Evolutionary conservation across 306 rosid species (phyloP).

Genomic region (Trifolium dubium): DNA sequence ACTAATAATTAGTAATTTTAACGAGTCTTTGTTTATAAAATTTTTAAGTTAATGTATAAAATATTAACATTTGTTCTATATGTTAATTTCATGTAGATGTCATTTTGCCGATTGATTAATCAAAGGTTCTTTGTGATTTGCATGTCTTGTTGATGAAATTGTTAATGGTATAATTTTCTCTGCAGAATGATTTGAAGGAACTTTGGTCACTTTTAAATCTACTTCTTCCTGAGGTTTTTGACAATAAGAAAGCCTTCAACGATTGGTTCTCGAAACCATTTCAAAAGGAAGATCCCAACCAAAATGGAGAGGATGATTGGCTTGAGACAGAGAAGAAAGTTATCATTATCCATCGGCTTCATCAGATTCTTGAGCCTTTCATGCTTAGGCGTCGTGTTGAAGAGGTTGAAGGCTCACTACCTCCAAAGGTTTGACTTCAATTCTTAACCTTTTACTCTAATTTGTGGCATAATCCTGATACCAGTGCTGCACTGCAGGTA

Average conservation of each 20-base stretch:
- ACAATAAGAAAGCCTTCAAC: conserved; percentile 93
- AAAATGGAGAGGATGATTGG: conserved; percentile 92
- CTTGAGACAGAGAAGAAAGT: conserved; percentile 98
- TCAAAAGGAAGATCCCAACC: conserved; percentile 86
- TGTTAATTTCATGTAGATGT: conserved; percentile 19
- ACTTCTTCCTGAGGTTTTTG: conserved; percentile 99
- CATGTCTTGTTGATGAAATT: conserved; percentile 37
- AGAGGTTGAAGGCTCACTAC: conserved; percentile 98
- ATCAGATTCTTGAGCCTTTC: conserved; percentile 98
- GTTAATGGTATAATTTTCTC: conserved; percentile 37
- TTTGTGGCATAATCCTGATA: conserved; percentile 40
- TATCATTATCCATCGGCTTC: conserved; percentile 95
- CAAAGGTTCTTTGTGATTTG: conserved; percentile 19
- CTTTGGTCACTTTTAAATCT: conserved; percentile 97
- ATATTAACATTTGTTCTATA: conserved; percentile 2
- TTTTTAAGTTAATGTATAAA: conserved; percentile 1
- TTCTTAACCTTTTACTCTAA: conserved; percentile 26
- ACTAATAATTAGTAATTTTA: conserved; percentile 13
- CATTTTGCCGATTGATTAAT: conserved; percentile 18
- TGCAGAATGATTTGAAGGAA: conserved; percentile 98
- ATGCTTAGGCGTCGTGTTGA: conserved; percentile 99
- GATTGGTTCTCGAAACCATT: conserved; percentile 99
- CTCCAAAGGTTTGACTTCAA: conserved; percentile 74
- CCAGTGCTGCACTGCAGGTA: conserved; percentile 67
- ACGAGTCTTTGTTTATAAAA: neutral